Evolutionary conservation across 495 filamentous ascomycete species (phyloP).

Genomic region (Achaetomiella virescens): DNA sequence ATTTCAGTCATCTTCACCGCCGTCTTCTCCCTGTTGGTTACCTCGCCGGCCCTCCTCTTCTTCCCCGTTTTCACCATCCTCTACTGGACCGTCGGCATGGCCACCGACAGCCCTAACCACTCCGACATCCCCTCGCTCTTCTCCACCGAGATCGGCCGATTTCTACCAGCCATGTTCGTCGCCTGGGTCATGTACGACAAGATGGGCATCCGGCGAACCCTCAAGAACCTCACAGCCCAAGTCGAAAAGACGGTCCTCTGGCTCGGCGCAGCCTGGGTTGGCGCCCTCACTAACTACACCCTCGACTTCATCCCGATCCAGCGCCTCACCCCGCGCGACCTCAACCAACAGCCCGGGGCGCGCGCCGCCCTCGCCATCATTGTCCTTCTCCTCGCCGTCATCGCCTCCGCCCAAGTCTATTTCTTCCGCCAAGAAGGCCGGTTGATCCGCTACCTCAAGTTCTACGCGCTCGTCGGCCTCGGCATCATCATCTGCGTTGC

Average conservation of each 20-base stretch:
- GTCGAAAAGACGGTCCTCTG: conserved; percentile 71
- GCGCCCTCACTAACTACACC: conserved; percentile 76
- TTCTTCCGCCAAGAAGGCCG: conserved; percentile 66
- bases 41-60: conserved; percentile 63
- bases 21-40: conserved; percentile 62
- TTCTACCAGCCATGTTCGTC: conserved; percentile 71
- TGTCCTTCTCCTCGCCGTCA: conserved; percentile 51
- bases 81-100: conserved; percentile 72
- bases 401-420: conserved; percentile 61
- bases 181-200: conserved; percentile 66
- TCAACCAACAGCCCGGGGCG: conserved; percentile 71
- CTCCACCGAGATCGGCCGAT: conserved; percentile 62
- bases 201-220: conserved; percentile 44
- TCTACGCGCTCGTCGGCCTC: conserved; percentile 59
- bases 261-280: conserved; percentile 69
- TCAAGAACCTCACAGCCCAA: conserved; percentile 55
- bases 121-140: conserved; percentile 48
- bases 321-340: conserved; percentile 67
- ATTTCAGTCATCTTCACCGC: conserved; percentile 62
- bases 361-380: conserved; percentile 63
- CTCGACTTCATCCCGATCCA: conserved; percentile 76
- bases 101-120: conserved; percentile 63
- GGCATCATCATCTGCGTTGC: conserved; percentile 57
- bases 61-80: conserved; percentile 63
- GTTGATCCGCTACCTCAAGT: conserved; percentile 58